Base-by-base conservation (phyloP, 345 rosid species). In the Salix viminalis region DNA sequence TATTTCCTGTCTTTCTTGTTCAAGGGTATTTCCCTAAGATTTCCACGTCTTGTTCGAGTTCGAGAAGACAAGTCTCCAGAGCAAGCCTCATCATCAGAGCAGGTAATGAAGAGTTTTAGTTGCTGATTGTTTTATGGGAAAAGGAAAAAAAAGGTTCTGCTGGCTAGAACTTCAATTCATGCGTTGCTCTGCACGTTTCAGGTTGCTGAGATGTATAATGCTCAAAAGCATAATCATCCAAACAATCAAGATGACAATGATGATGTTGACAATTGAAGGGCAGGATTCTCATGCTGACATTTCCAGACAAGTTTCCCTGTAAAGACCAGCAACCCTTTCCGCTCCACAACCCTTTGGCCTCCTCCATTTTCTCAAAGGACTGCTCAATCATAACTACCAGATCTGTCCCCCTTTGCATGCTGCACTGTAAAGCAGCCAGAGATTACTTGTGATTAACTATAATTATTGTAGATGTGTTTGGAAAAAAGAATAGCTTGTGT, bases 201-300 rank as follows among this genome's bases (percentile, higher is more conserved):
- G 99, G 87, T 93, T 79, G 99, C 98, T 18, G 97, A 93, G 71
- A 83, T 96, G 94, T 91, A 90, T 81, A 79, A 75, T 67, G 91
- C 94, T 82, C 98, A 91, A 77, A 90, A 89, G 58, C 89, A 88
- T 79, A 89, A 89, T 85, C 94, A 89, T 72, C 85, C 85, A n/a
- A 90, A 84, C 77, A 84, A 89, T 76, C 84, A 88, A 65, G 90
- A 75, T 65, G 85, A 89, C 60, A 82, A 81, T 67, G 97, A 88
- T n/a, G 94, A 93, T 41, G 37, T 34, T 34, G 44, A 41, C 52
- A 94, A 93, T 41, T 89, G 88, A 88, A 76, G 26, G 48, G 15
- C 69, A 77, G 65, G 37, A 30, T 65, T 46, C 37, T 52, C 37
- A 44, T 32, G 24, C 52, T 28, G 65, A 44, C 41, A n/a, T 75